These are phyloP conservation scores for Komagataella ulmi DNA, from an alignment of 805 yeast genomes.

Conservation along the genomic window DNA sequence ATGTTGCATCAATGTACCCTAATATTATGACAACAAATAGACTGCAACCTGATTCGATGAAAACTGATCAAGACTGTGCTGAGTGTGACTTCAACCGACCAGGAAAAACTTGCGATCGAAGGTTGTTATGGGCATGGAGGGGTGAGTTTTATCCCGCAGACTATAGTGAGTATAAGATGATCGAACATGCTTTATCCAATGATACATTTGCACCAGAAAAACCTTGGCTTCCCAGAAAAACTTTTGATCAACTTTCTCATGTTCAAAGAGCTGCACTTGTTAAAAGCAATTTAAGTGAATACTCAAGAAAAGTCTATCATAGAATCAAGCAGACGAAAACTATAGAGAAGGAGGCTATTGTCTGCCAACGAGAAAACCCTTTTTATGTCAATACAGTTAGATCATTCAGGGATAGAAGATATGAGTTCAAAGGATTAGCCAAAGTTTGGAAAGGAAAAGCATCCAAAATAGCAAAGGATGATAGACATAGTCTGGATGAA, in stretches of 20 bases:
- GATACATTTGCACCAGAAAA: conserved; percentile 61
- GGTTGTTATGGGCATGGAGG: conserved; percentile 96
- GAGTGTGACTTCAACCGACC: conserved; percentile 95
- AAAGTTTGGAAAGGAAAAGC: conserved; percentile 88
- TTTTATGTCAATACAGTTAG: conserved; percentile 92
- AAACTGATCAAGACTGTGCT: conserved; percentile 89
- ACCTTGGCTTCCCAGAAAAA: conserved; percentile 41
- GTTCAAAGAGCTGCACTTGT: conserved; percentile 65
- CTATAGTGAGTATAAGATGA: conserved; percentile 83
- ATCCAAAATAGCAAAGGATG: conserved; percentile 35
- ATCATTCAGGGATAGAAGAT: conserved; percentile 88
- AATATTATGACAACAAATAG: conserved; percentile 97
- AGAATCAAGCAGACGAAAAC: conserved; percentile 72
- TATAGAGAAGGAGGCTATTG: conserved; percentile 80
- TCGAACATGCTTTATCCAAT: conserved; percentile 66
- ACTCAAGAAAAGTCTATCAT: conserved; percentile 76
- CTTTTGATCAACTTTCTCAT: conserved; percentile 66
- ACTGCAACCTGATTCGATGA: conserved; percentile 96
- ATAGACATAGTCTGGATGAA: conserved; percentile 62
- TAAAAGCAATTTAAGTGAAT: conserved; percentile 70
- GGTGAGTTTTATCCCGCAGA: conserved; percentile 92
- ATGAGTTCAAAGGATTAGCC: conserved; percentile 87
- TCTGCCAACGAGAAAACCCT: conserved; percentile 96
- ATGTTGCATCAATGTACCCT: conserved; percentile 99
- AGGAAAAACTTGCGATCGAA: conserved; percentile 84